Percentiles rank a stretch among this genome's conserved stretches.
phyloP scores from a whole-genome alignment of 768 basidiomycete species.

The Suillus subluteus region DNA sequence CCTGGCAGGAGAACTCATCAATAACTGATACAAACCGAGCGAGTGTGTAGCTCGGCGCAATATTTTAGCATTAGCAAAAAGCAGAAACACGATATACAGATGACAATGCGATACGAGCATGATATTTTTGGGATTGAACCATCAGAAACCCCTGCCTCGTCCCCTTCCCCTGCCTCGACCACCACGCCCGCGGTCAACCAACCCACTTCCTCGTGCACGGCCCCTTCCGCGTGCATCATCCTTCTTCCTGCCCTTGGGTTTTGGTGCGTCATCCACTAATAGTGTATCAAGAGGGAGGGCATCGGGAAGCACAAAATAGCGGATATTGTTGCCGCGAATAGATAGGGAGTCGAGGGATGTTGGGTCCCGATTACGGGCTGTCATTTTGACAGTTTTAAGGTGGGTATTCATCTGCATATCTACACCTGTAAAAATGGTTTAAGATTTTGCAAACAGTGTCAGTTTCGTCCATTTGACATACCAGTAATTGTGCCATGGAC shows the following conservation, averaged over 20 bases:
- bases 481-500: conserved; percentile 98
- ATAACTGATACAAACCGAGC: conserved; percentile 26
- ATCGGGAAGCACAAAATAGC: conserved; percentile 97
- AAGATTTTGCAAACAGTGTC: not conserved
- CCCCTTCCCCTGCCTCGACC: conserved; percentile 61
- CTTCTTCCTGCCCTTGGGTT: conserved; percentile 92
- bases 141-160: conserved; percentile 45
- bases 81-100: conserved; percentile 11
- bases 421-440: conserved; percentile 63
- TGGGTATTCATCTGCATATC: conserved; percentile 99
- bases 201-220: conserved; percentile 48
- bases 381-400: conserved; percentile 96
- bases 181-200: conserved; percentile 55
- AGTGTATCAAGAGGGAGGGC: conserved; percentile 95
- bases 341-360: conserved; percentile 86
- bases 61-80: conserved; percentile 30
- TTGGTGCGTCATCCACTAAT: conserved; percentile 96
- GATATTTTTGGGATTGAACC: conserved; percentile 8
- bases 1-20: not conserved
- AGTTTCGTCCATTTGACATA: conserved; percentile 38
- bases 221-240: conserved; percentile 72
- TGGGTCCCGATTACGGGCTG: conserved; percentile 88
- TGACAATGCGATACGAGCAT: conserved; percentile 10
- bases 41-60: conserved; percentile 16
- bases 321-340: conserved; percentile 95